Evolutionary conservation across 2,329 filamentous ascomycete species (phyloP).

Genomic region (Sporothrix brunneoviolacea): DNA sequence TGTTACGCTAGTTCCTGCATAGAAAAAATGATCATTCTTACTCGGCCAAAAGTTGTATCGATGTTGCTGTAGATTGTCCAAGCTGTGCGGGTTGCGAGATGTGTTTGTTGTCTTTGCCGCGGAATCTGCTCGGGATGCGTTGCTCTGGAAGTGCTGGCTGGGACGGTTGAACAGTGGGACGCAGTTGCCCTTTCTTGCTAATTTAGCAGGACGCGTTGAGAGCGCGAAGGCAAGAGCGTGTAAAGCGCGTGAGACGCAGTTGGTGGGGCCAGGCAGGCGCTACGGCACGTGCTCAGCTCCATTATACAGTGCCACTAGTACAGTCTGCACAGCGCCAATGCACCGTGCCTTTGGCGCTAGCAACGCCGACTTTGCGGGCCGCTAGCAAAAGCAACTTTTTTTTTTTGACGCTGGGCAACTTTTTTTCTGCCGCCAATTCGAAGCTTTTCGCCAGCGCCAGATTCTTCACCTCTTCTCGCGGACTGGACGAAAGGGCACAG

Average conservation of each 20-base stretch:
- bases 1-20: neutral
- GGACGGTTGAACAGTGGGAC: neutral
- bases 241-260: constrained; percentile 8
- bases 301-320: neutral
- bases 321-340: neutral
- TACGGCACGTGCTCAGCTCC: constrained; percentile 7
- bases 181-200: constrained; percentile 9
- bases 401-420: constrained; percentile 9
- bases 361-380: constrained; percentile 6
- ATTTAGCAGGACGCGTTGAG: constrained; percentile 13
- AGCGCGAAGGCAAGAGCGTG: constrained; percentile 13
- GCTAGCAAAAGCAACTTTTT: constrained; percentile 15
- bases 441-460: constrained; percentile 9
- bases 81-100: neutral
- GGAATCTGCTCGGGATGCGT: neutral
- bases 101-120: neutral
- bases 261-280: constrained; percentile 7
- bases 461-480: constrained; percentile 3
- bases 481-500: neutral
- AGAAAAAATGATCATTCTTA: neutral
- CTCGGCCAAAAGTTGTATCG: neutral
- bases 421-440: constrained; percentile 21
- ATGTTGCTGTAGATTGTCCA: neutral
- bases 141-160: constrained; percentile 1
- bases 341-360: constrained; percentile 4